Evolutionary conservation across 768 basidiomycete species (phyloP), one percentile per base, ranked within the genome.

Genomic region (Serendipita sp.): DNA sequence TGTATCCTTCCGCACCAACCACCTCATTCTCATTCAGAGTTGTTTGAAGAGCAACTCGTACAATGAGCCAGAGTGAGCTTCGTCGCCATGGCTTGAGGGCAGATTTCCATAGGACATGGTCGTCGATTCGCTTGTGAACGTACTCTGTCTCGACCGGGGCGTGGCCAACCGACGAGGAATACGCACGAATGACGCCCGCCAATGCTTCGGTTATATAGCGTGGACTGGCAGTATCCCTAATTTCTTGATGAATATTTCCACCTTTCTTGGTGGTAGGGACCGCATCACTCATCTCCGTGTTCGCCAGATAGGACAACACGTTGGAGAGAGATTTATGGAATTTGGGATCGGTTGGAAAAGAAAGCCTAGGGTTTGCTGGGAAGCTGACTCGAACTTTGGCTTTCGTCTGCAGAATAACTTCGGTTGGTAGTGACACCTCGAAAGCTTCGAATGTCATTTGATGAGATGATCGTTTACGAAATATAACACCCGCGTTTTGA

Each of bases 181-280:
- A 41, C 10, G 75, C 76, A 15, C 75, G 73, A n/a, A 81, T 71
- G 66, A 83, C 79, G n/a, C 77, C 77, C 3, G 74, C 75, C 5
- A 83, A 72, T 3, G 83, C 69, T 63, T 80, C 74, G 2, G 79
- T 78, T 67, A 83, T 80, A 63, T 80, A 80, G 1, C 77, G 76
- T 1, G 79, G 78, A 65, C 82, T 69, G 0, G 73, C 47, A 0
- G 76, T 77, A 30, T 78, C 78, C 3, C 80, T 72, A 3, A 66
- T 60, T 69, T 82, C 81, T 0, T 28, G 16, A 48, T 68, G 67
- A 24, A 35, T 41, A 24, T 63, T 68, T 15, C 66, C 63, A 37
- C 69, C 70, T 53, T 81, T 81, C 7, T 13, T 69, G 2, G 74
- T 77, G 0, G 68, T 73, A 1, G 78, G 67, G 3, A 73, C 70